Conservation (phyloP, 2,329 filamentous ascomycete genomes). For the Paecilomyces niveus region DNA sequence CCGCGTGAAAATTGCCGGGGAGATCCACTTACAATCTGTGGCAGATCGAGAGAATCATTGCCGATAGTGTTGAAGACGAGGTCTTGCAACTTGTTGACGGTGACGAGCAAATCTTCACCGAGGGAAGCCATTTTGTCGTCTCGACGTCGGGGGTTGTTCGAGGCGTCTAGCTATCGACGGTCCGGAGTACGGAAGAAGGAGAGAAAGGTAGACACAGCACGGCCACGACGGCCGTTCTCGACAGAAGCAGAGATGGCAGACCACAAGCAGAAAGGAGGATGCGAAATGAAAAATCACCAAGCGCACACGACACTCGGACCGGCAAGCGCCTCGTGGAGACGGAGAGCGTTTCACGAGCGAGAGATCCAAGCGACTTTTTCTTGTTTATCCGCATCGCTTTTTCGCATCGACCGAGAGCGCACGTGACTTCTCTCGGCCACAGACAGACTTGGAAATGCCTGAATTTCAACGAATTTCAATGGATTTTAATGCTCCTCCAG, state of each 20-base stretch:
- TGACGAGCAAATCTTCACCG: slow-evolving; percentile 88
- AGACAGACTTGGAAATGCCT: too few species aligned
- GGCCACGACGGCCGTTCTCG: background rate
- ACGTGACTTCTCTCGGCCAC: too few species aligned
- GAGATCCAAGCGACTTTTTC: background rate
- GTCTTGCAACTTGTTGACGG: slow-evolving; percentile 97
- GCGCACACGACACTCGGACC: background rate
- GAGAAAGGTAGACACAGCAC: background rate
- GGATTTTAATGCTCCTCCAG: too few species aligned
- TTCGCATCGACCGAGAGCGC: too few species aligned
- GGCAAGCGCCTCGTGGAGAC: background rate
- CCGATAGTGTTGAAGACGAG: slow-evolving; percentile 99
- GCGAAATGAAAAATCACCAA: background rate
- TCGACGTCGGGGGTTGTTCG: background rate
- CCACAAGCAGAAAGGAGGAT: background rate
- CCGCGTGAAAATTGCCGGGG: background rate
- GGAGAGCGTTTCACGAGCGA: background rate
- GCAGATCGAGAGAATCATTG: slow-evolving; percentile 93
- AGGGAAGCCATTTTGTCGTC: slow-evolving; percentile 71
- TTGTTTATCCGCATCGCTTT: background rate
- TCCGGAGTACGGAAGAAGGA: background rate
- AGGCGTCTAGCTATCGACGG: background rate
- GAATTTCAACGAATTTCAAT: too few species aligned
- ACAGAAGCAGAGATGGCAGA: background rate
- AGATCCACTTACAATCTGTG: slow-evolving; percentile 74